Evolutionary conservation across 73 alveolate genomes (phyloP).

Genomic region (Paramecium tetraurelia): DNA sequence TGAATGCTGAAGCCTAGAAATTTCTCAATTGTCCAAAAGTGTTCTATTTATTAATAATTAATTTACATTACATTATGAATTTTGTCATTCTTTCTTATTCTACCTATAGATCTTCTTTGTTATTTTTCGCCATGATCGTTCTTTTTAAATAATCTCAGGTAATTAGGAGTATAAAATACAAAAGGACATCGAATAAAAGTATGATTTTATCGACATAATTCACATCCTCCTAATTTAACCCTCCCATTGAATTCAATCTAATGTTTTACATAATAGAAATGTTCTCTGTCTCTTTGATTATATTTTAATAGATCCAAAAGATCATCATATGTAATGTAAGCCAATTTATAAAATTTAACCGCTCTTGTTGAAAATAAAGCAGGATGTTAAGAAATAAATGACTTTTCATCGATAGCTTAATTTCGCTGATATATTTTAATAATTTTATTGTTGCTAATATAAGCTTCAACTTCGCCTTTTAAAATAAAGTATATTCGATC

Average conservation of each 20-base stretch:
- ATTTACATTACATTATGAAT: constrained; percentile 3
- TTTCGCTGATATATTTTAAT: not conserved
- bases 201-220: constrained; percentile 20
- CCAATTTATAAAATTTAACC: not conserved
- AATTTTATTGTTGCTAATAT: not conserved
- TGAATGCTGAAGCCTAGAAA: not conserved
- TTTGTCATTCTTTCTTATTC: not conserved
- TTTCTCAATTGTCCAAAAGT: not conserved
- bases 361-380: constrained; percentile 38
- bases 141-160: not conserved
- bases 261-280: constrained; percentile 9
- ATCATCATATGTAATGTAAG: constrained; percentile 30
- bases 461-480: constrained; percentile 57
- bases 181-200: constrained; percentile 24
- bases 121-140: not conserved
- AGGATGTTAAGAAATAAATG: not conserved
- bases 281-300: constrained; percentile 10
- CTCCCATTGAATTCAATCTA: constrained; percentile 29
- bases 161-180: constrained; percentile 38
- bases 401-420: not conserved
- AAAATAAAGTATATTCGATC: constrained; percentile 39
- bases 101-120: not conserved
- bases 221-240: constrained; percentile 22
- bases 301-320: not conserved
- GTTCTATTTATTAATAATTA: not conserved